Percentiles rank a stretch among this genome's conserved stretches.
Evolutionary conservation across 1,284 basidiomycete species (phyloP).

Genomic region (Cryptococcus deneoformans): DNA sequence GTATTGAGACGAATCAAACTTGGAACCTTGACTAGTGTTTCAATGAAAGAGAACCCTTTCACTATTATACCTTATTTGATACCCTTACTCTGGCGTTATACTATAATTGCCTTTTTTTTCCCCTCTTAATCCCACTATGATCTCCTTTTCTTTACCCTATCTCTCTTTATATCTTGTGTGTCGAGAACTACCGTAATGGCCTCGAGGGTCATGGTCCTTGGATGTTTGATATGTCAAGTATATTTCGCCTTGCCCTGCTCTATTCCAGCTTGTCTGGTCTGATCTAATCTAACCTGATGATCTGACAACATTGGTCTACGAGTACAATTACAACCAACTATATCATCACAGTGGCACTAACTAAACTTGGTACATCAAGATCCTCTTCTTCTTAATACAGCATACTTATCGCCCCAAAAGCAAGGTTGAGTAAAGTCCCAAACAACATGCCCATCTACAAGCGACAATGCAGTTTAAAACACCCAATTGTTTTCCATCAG

Average conservation of each 20-base stretch:
- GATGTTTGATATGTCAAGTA: background rate
- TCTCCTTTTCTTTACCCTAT: background rate
- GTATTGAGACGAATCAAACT: background rate
- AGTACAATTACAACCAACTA: no score
- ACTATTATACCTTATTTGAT: no score
- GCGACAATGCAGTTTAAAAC: background rate
- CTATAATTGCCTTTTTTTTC: background rate
- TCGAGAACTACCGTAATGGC: background rate
- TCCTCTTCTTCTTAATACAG: slow-evolving; percentile 13
- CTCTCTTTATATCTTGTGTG: background rate
- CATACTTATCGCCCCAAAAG: slow-evolving; percentile 40
- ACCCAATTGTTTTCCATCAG: background rate
- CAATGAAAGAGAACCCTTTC: no score
- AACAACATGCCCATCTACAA: slow-evolving; percentile 43
- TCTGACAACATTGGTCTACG: no score
- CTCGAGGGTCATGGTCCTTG: background rate
- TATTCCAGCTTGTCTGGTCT: no score
- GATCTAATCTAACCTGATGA: no score
- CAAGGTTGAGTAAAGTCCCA: slow-evolving; percentile 40
- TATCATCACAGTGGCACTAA: no score
- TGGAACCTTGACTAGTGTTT: no score
- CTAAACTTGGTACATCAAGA: no score
- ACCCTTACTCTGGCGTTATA: no score
- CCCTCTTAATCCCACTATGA: background rate
- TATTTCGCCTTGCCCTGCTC: no score